These are phyloP conservation scores for Globisporangium canariense DNA, from an alignment of 352 stramenopile genomes.

Conservation along the genomic window DNA sequence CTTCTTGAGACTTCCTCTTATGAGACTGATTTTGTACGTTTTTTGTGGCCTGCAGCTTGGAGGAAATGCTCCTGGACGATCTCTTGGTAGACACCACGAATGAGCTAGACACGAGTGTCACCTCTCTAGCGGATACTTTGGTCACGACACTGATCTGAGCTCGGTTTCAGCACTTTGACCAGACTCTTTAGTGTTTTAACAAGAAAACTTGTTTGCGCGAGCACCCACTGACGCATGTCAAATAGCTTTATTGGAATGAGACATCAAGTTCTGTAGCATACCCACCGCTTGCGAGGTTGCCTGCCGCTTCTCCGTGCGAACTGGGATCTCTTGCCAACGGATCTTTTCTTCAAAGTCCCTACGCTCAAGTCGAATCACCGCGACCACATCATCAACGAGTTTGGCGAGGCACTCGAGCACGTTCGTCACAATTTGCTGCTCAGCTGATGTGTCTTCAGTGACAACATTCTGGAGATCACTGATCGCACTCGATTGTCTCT, in stretches of 20 bases:
- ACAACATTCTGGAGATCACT: conserved; percentile 7
- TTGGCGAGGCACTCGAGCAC: conserved; percentile 32
- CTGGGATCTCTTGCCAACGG: conserved; percentile 30
- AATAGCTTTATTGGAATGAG: not conserved
- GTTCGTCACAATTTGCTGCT: conserved; percentile 24
- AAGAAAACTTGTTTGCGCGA: too few relatives aligned
- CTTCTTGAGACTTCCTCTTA: not conserved
- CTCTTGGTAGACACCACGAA: conserved; percentile 24
- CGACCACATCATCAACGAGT: conserved; percentile 31
- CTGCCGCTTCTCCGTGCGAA: conserved; percentile 38
- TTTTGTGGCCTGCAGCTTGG: conserved; percentile 17
- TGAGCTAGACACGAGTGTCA: conserved; percentile 30
- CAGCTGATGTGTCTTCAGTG: conserved; percentile 14
- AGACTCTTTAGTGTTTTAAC: not conserved
- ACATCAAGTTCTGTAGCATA: conserved; percentile 13
- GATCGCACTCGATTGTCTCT: conserved; percentile 8
- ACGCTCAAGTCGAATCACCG: conserved; percentile 15
- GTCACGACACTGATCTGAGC: conserved; percentile 23
- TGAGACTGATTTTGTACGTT: not conserved
- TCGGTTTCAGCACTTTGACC: not conserved
- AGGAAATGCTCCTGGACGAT: conserved; percentile 34
- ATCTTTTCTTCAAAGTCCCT: conserved; percentile 22
- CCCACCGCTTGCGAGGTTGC: conserved; percentile 19
- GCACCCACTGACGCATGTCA: not conserved
- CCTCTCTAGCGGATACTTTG: conserved; percentile 26